These are phyloP conservation scores for Phaeosphaeriaceae sp. DNA, from an alignment of 2,329 filamentous ascomycete genomes.

Conservation along the genomic window DNA sequence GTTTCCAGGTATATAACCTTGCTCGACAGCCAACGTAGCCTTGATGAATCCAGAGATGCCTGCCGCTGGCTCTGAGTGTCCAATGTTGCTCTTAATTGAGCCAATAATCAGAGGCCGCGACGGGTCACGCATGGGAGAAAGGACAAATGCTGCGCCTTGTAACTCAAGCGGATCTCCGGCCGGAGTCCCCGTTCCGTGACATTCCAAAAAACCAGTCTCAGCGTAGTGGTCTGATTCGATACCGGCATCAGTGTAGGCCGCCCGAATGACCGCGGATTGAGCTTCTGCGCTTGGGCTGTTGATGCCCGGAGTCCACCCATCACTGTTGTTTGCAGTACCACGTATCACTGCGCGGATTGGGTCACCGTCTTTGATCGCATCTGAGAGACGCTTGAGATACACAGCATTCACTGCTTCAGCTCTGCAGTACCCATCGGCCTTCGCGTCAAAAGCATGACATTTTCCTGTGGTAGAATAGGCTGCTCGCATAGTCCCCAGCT, in stretches of 20 bases:
- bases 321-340: neutral
- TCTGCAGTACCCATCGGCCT: neutral
- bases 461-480: too few species aligned
- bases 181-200: conserved; percentile 58
- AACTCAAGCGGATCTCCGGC: conserved; percentile 42
- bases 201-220: neutral
- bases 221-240: neutral
- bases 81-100: conserved; percentile 19
- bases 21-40: too few species aligned
- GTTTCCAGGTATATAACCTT: too few species aligned
- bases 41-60: too few species aligned
- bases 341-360: neutral
- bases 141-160: too few species aligned
- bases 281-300: neutral
- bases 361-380: neutral
- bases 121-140: too few species aligned
- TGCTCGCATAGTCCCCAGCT: too few species aligned
- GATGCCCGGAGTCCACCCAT: neutral
- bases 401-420: neutral
- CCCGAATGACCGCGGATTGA: neutral
- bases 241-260: neutral
- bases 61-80: too few species aligned
- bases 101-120: conserved; percentile 39
- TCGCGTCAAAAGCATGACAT: too few species aligned
- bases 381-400: neutral